Conservation (phyloP, 805 yeast species). For the Starmerella cellae region DNA sequence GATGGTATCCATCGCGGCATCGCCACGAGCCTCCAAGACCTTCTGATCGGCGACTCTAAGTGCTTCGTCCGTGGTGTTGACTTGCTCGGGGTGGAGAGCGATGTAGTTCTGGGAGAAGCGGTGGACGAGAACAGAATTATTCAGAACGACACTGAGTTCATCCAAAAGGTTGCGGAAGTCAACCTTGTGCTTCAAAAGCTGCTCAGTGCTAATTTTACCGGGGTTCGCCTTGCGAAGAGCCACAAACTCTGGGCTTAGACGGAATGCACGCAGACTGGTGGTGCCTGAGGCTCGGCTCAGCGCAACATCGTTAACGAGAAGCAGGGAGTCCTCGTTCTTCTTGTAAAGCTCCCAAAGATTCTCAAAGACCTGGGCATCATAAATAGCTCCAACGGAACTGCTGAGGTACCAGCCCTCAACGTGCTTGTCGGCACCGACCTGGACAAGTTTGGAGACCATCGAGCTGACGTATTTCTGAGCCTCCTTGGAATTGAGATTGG, state of each 20-base stretch:
- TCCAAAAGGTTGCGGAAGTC: constrained; percentile 54
- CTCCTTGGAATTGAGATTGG: constrained; percentile 46
- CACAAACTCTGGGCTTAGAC: constrained; percentile 51
- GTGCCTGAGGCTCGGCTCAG: constrained; percentile 42
- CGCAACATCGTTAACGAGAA: constrained; percentile 56
- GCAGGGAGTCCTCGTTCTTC: constrained; percentile 38
- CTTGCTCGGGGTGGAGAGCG: constrained; percentile 7
- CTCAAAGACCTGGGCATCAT: constrained; percentile 50
- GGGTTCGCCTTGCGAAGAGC: constrained; percentile 33
- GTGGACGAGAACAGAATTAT: constrained; percentile 55
- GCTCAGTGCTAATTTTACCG: constrained; percentile 53
- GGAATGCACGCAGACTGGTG: constrained; percentile 53
- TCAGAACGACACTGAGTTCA: constrained; percentile 53
- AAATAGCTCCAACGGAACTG: constrained; percentile 54
- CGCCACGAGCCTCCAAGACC: constrained; percentile 36
- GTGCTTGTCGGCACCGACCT: constrained; percentile 53
- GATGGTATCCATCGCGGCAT: constrained; percentile 51
- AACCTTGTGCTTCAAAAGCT: constrained; percentile 45
- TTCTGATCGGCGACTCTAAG: constrained; percentile 34
- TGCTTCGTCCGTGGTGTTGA: constrained; percentile 25
- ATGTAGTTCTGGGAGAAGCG: constrained; percentile 33
- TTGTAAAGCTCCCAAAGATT: constrained; percentile 52
- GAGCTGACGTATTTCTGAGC: constrained; percentile 59
- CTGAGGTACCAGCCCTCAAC: constrained; percentile 74
- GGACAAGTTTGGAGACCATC: constrained; percentile 46